Base-by-base conservation (phyloP, 2,329 filamentous ascomycete genomes). In the Acephala macrosclerotiorum region DNA sequence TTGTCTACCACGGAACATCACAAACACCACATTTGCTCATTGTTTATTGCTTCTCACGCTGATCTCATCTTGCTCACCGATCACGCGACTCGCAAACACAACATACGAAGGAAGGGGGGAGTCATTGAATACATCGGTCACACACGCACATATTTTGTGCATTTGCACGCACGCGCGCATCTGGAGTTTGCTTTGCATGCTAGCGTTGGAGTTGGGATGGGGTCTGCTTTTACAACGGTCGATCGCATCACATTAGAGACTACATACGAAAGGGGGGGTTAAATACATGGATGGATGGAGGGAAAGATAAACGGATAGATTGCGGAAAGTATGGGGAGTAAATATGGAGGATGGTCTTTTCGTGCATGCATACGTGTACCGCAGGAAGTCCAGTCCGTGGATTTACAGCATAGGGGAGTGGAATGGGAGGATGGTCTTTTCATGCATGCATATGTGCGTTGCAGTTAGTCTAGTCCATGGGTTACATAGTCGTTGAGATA, bases 131-230 rank as follows among this genome's bases (percentile, higher is more conserved):
- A 53, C 12, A 26, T 53, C 49, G 26, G 29, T 53, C 11, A 53
- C 14, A 18, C 22, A 29, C 26, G 18, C 18, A 53, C 49, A 53
- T 26, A 53, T 18, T 18, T 29, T 29, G 49, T 53, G 49, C 49
- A 18, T 53, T 53, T 33, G 29, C 29, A 33, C 9, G 49, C 7
- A 16, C 38, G 12, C 38, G 38, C 12, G 45, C 49, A 53, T 53
- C 49, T 29, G 49, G 49, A 29, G 20, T 53, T 53, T 29, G 26
- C 29, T 16, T 22, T 20, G 45, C 45, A 29, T 53, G 25, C 49
- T 29, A 53, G 49, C 49, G 49, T 53, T 49, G 49, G 49, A 53
- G 49, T 53, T 53, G 22, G 49, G 49, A 22, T 7, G 26, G 49
- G 22, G 49, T 22, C 20, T 20, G 29, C 29, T 25, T 49, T 49